Base-by-base conservation (phyloP, 2,329 filamentous ascomycete species). In the Xylariaceae sp. region DNA sequence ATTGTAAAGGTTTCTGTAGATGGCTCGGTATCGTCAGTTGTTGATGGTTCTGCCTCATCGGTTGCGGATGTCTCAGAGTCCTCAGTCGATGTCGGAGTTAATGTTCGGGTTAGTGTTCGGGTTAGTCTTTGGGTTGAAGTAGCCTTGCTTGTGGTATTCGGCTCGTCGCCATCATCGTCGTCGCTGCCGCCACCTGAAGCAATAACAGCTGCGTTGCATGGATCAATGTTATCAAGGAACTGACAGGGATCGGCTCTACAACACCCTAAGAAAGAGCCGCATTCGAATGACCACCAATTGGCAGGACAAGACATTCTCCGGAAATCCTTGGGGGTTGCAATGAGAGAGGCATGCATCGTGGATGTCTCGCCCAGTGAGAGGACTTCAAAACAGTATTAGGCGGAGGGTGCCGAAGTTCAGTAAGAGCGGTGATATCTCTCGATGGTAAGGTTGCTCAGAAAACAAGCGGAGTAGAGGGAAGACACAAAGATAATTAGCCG, bases 221-320 rank as follows among this genome's bases (percentile, higher is more conserved):
- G 53, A 7, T 47, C 23, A 1, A 1, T 2, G 5, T n/a, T 7
- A 2, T 50, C 57, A 2, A 50, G 37, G 41, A 66, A 44, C 3
- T 56, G 50, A 61, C 80, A 82, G 13, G 78, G 73, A 54, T 79
- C 64, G 11, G 71, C 63, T 11, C 67, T 63, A 62, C 79, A 82
- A 60, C 81, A 82, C 15, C 77, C 79, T 2, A 44, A 51, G 58
- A 75, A 79, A 26, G 58, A 56, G 58, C 66, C 53, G 58, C 77
- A 81, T 20, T 55, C 43, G 58, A 75, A 80, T 57, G 69, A 78
- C 52, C 6, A 3, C 4, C 10, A 7, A 16, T 67, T 70, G 6
- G 51, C 3, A 6, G 65, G 55, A 41, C 76, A 77, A 41, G 45
- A 6, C 11, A 16, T 9, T 11, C 21, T 40, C 20, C 20, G 18